Evolutionary conservation across 768 basidiomycete species (phyloP).

Genomic region (Crassisporium funariophilum): DNA sequence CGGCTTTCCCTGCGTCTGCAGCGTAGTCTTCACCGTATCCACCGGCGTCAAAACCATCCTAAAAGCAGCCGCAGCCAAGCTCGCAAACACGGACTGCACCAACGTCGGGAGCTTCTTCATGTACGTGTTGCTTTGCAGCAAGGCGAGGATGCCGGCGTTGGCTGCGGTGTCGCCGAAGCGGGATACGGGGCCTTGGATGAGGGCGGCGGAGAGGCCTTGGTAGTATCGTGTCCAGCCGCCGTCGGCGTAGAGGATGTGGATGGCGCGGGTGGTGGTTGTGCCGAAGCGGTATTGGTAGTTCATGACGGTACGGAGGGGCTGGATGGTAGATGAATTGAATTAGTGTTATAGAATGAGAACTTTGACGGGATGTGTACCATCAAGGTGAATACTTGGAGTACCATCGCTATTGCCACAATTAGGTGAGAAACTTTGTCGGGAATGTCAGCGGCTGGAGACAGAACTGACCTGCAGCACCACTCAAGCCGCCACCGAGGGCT

Average conservation of each 20-base stretch:
- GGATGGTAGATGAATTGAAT: constrained; percentile 2
- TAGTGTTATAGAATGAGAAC: not conserved
- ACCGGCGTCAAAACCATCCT: constrained; percentile 92
- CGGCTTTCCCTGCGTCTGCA: constrained; percentile 85
- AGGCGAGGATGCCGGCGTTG: constrained; percentile 87
- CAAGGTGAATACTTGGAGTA: constrained; percentile 86
- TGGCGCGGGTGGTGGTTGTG: constrained; percentile 68
- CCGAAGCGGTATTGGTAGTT: constrained; percentile 95
- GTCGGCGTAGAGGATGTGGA: constrained; percentile 67
- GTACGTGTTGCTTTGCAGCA: constrained; percentile 76
- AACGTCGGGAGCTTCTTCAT: constrained; percentile 62
- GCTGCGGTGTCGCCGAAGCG: constrained; percentile 97
- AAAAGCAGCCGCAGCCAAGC: constrained; percentile 78
- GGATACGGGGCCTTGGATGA: constrained; percentile 80
- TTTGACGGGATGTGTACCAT: constrained; percentile 52
- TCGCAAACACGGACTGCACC: constrained; percentile 80
- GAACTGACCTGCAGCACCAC: constrained; percentile 84
- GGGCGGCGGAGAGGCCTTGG: constrained; percentile 82
- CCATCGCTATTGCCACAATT: constrained; percentile 68
- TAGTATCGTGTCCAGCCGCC: constrained; percentile 88
- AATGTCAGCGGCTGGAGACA: too few relatives aligned
- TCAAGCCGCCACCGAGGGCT: constrained; percentile 88
- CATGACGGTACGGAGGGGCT: constrained; percentile 97
- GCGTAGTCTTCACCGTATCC: constrained; percentile 93
- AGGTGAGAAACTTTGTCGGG: too few relatives aligned